Evolutionary conservation across 2,329 filamentous ascomycete species (phyloP), one percentile per base, ranked within the genome.

Genomic region (Venturia effusa): DNA sequence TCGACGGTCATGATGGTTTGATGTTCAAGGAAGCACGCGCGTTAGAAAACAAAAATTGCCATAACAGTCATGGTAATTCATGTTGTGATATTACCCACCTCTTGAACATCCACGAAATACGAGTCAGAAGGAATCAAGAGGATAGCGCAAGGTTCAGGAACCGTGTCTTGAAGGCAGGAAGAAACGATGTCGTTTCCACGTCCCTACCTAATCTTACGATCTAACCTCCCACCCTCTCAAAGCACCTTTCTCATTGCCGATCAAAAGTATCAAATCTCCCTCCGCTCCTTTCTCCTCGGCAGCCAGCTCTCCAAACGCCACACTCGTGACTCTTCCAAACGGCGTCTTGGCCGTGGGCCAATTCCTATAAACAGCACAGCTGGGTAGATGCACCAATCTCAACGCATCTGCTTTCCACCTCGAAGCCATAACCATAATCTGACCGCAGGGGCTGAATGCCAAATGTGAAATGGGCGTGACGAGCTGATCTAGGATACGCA

Each of bases 291-390:
- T 57, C 17, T 34, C 27, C 30, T 34, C 27, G 19, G 34, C 30
- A 57, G 27, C 30, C 3, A 77, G 78, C 22, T 71, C 72, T 2
- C 74, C 77, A 70, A 78, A 80, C 22, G 80, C 77, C 67, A 83
- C 71, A 13, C 77, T 72, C 1, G 90, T 89, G 68, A 97, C 86
- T 65, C 91, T 83, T 0, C 94, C 94, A 66, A 99, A 76, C 0
- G 92, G 92, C 64, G 94, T 99, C 73, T 89, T 87, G 67, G 86
- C 84, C 63, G 93, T 99, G 30, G 94, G 94, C 94, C 94, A 99
- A 76, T 99, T 99, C 71, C 88, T 86, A 81, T 94, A 99, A 24
- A 97, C 90, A 1, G 92, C 96, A 74, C 92, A 96, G 69, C 85
- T 92, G 0, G 93, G 92, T 68, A 99, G 78, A 75, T 99, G 94